Conservation (phyloP, 31 red algal species). For the Asparagopsis taxiformis region DNA sequence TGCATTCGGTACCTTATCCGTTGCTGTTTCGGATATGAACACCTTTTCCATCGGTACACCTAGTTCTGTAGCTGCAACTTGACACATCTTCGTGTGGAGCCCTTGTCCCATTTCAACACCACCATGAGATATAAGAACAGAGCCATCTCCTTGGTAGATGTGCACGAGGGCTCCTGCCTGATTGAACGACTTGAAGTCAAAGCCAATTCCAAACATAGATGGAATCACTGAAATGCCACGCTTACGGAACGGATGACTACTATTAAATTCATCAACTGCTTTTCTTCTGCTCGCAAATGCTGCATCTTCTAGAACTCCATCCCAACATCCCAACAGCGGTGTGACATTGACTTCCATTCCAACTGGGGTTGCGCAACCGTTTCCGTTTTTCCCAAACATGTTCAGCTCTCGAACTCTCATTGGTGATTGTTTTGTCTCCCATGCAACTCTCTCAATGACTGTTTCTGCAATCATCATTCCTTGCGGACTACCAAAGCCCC, state of each 20-base stretch:
- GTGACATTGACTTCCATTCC: slow-evolving; percentile 70
- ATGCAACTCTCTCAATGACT: slow-evolving; percentile 74
- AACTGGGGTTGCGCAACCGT: slow-evolving; percentile 46
- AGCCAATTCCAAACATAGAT: slow-evolving; percentile 93
- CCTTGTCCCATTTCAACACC: slow-evolving; percentile 96
- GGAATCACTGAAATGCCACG: slow-evolving; percentile 74
- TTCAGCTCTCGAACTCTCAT: slow-evolving; percentile 59
- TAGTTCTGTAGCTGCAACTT: slow-evolving; percentile 77
- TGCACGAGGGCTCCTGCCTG: slow-evolving; percentile 84
- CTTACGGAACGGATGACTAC: slow-evolving; percentile 42
- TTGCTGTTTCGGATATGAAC: slow-evolving; percentile 84
- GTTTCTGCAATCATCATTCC: slow-evolving; percentile 85
- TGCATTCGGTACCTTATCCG: slow-evolving; percentile 89
- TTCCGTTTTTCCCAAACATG: slow-evolving; percentile 56
- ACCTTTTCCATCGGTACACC: slow-evolving; percentile 66
- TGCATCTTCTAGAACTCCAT: slow-evolving; percentile 37
- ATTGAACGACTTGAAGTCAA: slow-evolving; percentile 80
- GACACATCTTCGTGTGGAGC: slow-evolving; percentile 83
- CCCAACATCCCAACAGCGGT: slow-evolving; percentile 61
- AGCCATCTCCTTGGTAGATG: slow-evolving; percentile 78
- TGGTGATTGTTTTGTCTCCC: slow-evolving; percentile 18
- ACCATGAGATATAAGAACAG: slow-evolving; percentile 80
- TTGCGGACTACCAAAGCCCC: slow-evolving; percentile 93
- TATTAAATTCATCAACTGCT: slow-evolving; percentile 63
- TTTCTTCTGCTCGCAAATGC: slow-evolving; percentile 19